Conservation (phyloP, 352 stramenopile species). For the Pythium monospermum region DNA sequence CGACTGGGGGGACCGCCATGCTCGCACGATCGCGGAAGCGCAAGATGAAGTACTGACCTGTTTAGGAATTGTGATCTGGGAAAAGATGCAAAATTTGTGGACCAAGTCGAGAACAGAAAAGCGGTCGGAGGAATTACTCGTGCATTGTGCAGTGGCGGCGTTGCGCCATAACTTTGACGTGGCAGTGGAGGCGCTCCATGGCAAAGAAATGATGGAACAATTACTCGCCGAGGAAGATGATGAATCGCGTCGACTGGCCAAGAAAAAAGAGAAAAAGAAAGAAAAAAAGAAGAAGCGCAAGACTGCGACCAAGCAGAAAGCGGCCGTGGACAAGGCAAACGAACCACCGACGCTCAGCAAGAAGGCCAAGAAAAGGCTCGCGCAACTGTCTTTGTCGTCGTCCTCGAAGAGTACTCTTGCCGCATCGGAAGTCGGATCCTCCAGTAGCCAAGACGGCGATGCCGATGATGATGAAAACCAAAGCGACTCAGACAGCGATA, state of each 20-base stretch:
- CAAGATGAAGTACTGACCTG: conserved; percentile 86
- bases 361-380: conserved; percentile 26
- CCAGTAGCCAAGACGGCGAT: conserved; percentile 29
- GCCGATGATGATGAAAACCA: conserved; percentile 29
- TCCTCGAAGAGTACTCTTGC: conserved; percentile 18
- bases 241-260: conserved; percentile 61
- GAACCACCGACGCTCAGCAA: conserved; percentile 13
- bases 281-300: conserved; percentile 90
- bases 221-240: conserved; percentile 81
- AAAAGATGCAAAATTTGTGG: conserved; percentile 84
- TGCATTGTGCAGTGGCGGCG: conserved; percentile 72
- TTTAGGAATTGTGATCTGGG: conserved; percentile 85
- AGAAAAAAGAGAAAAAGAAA: conserved; percentile 87
- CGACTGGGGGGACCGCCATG: conserved; percentile 79
- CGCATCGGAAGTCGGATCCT: conserved; percentile 23
- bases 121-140: conserved; percentile 68
- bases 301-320: conserved; percentile 66
- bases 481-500: conserved; percentile 32
- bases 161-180: conserved; percentile 81
- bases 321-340: conserved; percentile 32
- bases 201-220: conserved; percentile 86
- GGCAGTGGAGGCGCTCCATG: conserved; percentile 76
- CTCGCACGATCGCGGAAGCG: conserved; percentile 77
- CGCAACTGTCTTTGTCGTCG: conserved; percentile 7
- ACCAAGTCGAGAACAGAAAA: conserved; percentile 73